Evolutionary conservation across 1,139 yeast genomes (phyloP).

Genomic region (Diutina scorzettiae): DNA sequence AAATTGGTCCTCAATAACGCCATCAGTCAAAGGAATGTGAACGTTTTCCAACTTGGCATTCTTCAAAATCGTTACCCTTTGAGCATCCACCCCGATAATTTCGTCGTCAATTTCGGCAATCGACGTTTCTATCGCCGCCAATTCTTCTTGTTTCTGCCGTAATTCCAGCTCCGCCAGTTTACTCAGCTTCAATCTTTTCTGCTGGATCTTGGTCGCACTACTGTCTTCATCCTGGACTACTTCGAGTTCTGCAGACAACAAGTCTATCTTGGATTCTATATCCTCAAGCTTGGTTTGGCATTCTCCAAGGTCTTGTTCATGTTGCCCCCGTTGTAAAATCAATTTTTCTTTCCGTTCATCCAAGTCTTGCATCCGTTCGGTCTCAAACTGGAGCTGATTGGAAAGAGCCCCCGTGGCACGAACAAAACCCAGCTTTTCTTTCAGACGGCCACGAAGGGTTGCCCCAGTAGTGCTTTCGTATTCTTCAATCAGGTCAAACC

Average conservation of each 20-base stretch:
- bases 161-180: slow-evolving; percentile 38
- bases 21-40: slow-evolving; percentile 50
- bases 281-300: slow-evolving; percentile 38
- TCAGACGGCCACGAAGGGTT: slow-evolving; percentile 44
- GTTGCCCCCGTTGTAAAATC: background rate
- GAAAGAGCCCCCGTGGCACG: slow-evolving; percentile 51
- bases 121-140: slow-evolving; percentile 20
- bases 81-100: slow-evolving; percentile 42
- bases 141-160: slow-evolving; percentile 21
- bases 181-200: background rate
- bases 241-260: slow-evolving; percentile 20
- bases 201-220: slow-evolving; percentile 24
- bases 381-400: slow-evolving; percentile 55
- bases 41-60: slow-evolving; percentile 69
- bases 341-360: background rate
- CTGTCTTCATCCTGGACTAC: slow-evolving; percentile 20
- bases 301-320: background rate
- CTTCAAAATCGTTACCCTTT: slow-evolving; percentile 49
- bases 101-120: slow-evolving; percentile 20
- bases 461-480: slow-evolving; percentile 62
- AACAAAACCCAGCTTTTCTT: slow-evolving; percentile 49
- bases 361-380: slow-evolving; percentile 27
- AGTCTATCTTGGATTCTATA: slow-evolving; percentile 23
- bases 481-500: slow-evolving; percentile 43
- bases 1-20: slow-evolving; percentile 33